A percentile compares a stretch with the other conserved stretches of the same genome.
phyloP scores from a whole-genome alignment of 805 yeast species.

The Saturnispora sekii region DNA sequence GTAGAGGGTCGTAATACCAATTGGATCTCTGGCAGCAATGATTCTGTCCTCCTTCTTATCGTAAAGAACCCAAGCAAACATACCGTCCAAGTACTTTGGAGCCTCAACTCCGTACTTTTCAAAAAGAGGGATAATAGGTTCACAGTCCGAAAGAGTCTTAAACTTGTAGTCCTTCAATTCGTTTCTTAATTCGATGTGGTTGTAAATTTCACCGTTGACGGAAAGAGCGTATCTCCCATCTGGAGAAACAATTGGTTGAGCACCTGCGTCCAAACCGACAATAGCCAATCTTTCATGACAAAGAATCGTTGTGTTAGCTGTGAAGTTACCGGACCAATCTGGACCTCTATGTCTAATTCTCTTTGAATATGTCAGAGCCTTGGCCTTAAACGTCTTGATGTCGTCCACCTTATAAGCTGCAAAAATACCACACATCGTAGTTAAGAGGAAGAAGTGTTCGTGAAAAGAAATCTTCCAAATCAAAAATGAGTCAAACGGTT shows the following conservation, averaged over 20 bases:
- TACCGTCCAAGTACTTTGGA: constrained; percentile 91
- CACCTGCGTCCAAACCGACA: constrained; percentile 96
- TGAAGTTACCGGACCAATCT: constrained; percentile 92
- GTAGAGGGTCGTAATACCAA: constrained; percentile 93
- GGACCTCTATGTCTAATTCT: constrained; percentile 98
- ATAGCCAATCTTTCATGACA: constrained; percentile 96
- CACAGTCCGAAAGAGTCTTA: constrained; percentile 91
- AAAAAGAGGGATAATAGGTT: constrained; percentile 90
- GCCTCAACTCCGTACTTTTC: constrained; percentile 81
- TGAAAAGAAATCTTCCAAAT: background rate
- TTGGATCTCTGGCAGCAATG: constrained; percentile 96
- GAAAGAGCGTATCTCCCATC: constrained; percentile 68
- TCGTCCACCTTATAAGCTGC: constrained; percentile 83
- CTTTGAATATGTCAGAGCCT: constrained; percentile 84
- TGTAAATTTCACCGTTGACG: constrained; percentile 97
- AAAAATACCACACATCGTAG: constrained; percentile 91
- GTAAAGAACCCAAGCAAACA: constrained; percentile 92
- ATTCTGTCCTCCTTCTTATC: constrained; percentile 80
- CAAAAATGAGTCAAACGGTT: background rate
- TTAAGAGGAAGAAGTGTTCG: background rate
- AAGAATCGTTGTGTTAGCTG: constrained; percentile 70
- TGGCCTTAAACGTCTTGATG: constrained; percentile 69
- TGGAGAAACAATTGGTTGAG: constrained; percentile 86
- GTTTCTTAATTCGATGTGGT: constrained; percentile 84
- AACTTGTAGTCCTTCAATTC: constrained; percentile 63